Conservation (phyloP, 352 stramenopile genomes). For the Phytophthora citricola region DNA sequence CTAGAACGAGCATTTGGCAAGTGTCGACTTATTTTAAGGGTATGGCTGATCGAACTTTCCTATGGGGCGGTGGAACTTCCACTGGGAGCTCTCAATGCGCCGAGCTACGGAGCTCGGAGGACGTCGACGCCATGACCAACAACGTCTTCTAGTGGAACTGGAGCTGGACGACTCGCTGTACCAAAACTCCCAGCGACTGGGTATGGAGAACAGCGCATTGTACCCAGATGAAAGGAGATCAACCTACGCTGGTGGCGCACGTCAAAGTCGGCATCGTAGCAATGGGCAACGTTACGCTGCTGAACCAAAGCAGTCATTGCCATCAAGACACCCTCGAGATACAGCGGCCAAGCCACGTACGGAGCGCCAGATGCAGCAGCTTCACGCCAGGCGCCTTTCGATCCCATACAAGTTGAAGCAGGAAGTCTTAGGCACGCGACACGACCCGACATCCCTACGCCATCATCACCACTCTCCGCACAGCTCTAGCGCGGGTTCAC, state of each 20-base stretch:
- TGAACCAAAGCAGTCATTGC: slow-evolving; percentile 14
- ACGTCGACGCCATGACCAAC: slow-evolving; percentile 44
- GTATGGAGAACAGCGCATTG: slow-evolving; percentile 5
- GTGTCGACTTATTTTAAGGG: slow-evolving; percentile 27
- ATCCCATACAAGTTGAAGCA: slow-evolving; percentile 78
- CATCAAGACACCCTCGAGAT: slow-evolving; percentile 14
- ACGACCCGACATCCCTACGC: slow-evolving; percentile 6
- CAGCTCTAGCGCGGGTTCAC: not conserved
- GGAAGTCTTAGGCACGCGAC: slow-evolving; percentile 54
- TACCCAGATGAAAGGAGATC: slow-evolving; percentile 10
- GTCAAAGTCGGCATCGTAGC: slow-evolving; percentile 7
- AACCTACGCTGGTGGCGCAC: not conserved
- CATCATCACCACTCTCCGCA: slow-evolving; percentile 5
- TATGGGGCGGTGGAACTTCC: slow-evolving; percentile 8
- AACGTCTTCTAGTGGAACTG: slow-evolving; percentile 67
- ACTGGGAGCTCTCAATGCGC: not conserved
- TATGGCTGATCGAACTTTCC: slow-evolving; percentile 27
- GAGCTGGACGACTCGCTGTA: slow-evolving; percentile 65
- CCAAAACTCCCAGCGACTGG: slow-evolving; percentile 18
- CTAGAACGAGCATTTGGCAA: slow-evolving; percentile 18
- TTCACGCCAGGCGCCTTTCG: slow-evolving; percentile 36
- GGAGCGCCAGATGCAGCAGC: slow-evolving; percentile 25
- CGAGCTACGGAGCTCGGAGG: slow-evolving; percentile 19
- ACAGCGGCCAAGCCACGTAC: slow-evolving; percentile 8
- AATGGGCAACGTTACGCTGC: slow-evolving; percentile 16